Evolutionary conservation across 169 alveolate genomes (phyloP).

Genomic region (Eimeria praecox): DNA sequence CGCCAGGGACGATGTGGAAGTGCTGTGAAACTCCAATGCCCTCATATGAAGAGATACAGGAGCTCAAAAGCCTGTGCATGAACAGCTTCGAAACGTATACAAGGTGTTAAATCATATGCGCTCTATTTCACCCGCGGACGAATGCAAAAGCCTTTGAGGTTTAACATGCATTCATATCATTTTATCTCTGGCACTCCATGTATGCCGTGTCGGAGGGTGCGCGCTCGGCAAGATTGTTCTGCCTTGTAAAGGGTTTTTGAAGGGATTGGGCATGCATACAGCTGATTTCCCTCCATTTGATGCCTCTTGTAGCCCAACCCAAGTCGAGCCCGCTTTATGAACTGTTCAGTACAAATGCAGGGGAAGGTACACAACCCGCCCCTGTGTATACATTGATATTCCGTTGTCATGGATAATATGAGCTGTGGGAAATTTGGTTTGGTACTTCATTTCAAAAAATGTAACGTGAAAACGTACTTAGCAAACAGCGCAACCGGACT

Average conservation of each 20-base stretch:
- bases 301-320: neutral
- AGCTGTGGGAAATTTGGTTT: neutral
- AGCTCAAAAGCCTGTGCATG: neutral
- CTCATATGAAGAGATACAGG: neutral
- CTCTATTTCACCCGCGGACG: neutral
- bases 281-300: neutral
- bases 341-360: neutral
- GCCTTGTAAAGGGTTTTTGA: neutral
- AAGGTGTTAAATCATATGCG: neutral
- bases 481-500: too few relatives aligned
- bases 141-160: neutral
- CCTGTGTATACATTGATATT: too few relatives aligned
- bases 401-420: neutral
- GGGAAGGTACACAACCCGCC: neutral
- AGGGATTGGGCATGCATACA: neutral
- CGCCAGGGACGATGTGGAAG: neutral
- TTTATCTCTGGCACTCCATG: neutral
- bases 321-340: neutral
- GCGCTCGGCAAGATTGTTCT: neutral
- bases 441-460: too few relatives aligned
- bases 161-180: neutral
- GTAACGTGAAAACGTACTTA: too few relatives aligned
- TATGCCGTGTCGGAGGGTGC: neutral
- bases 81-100: neutral
- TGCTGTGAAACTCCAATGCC: neutral